A percentile compares a stretch with the other conserved stretches of the same genome.
phyloP scores from a whole-genome alignment of 352 stramenopile species.

The Phytophthora ramorum region DNA sequence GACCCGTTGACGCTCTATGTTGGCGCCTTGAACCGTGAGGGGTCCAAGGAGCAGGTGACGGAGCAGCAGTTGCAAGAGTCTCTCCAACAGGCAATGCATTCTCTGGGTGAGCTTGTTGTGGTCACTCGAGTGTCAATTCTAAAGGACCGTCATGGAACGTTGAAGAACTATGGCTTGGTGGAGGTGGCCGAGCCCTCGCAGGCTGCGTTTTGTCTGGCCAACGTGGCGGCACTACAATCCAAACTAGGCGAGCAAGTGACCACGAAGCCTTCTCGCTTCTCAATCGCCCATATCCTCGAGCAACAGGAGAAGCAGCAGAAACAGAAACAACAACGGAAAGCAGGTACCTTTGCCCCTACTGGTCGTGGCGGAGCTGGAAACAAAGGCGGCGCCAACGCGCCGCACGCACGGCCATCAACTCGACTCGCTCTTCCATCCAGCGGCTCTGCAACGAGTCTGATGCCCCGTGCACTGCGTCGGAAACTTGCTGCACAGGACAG shows the following conservation, averaged over 20 bases:
- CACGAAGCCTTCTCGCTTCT: constrained; percentile 65
- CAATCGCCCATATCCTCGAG: constrained; percentile 63
- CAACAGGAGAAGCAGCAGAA: constrained; percentile 63
- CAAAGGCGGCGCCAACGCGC: constrained; percentile 17
- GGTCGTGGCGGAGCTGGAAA: constrained; percentile 4
- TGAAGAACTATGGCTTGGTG: constrained; percentile 78
- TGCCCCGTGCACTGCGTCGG: constrained; percentile 58
- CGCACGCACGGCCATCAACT: constrained; percentile 35
- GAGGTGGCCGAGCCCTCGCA: constrained; percentile 46
- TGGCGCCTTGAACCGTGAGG: constrained; percentile 45
- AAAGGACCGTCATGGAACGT: constrained; percentile 60
- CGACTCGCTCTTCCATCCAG: constrained; percentile 32
- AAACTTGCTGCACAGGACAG: constrained; percentile 39
- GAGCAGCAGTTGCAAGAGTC: constrained; percentile 47
- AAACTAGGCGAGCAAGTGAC: constrained; percentile 60
- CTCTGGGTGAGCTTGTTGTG: constrained; percentile 35
- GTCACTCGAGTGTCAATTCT: constrained; percentile 61
- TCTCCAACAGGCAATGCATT: constrained; percentile 50
- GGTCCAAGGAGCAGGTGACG: constrained; percentile 40
- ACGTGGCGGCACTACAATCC: constrained; percentile 36
- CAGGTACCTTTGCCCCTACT: neutral
- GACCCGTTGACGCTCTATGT: constrained; percentile 67
- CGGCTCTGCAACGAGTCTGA: constrained; percentile 47
- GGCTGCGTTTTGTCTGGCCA: constrained; percentile 38
- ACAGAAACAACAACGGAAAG: constrained; percentile 38